These are phyloP conservation scores for Aspergillus fijiensis DNA, from an alignment of 2,329 filamentous ascomycete species.

Conservation along the genomic window DNA sequence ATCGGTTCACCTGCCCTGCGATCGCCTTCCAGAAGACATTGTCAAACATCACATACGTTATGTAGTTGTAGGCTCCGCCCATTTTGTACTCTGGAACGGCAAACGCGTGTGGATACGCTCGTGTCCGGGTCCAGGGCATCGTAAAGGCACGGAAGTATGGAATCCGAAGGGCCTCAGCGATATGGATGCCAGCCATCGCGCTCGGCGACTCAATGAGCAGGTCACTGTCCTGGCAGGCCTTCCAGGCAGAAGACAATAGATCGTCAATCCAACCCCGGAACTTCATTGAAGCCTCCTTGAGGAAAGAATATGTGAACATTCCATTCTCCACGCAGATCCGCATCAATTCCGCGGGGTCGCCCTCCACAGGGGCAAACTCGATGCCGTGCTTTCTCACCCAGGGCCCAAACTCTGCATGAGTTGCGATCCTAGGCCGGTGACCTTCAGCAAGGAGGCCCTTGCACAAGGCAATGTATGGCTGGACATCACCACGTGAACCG, in stretches of 20 bases:
- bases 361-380: slow-evolving; percentile 82
- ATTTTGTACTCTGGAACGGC: slow-evolving; percentile 89
- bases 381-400: slow-evolving; percentile 95
- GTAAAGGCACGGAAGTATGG: slow-evolving; percentile 97
- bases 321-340: slow-evolving; percentile 93
- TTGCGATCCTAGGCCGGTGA: slow-evolving; percentile 83
- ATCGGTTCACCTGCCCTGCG: slow-evolving; percentile 84
- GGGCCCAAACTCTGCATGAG: slow-evolving; percentile 81
- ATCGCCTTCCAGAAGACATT: slow-evolving; percentile 96
- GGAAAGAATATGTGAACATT: slow-evolving; percentile 91
- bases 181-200: slow-evolving; percentile 96
- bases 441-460: slow-evolving; percentile 86
- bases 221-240: slow-evolving; percentile 81
- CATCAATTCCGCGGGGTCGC: slow-evolving; percentile 93
- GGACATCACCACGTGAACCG: slow-evolving; percentile 91
- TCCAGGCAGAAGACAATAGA: slow-evolving; percentile 76
- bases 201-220: slow-evolving; percentile 92
- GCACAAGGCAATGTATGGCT: slow-evolving; percentile 95
- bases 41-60: slow-evolving; percentile 95
- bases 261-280: slow-evolving; percentile 96
- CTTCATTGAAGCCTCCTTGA: slow-evolving; percentile 79
- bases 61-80: slow-evolving; percentile 92
- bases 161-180: slow-evolving; percentile 87
- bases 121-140: slow-evolving; percentile 97
- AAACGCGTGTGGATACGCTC: slow-evolving; percentile 95